These are phyloP conservation scores for Magnolia kwangsiensis DNA, from an alignment of 164 flowering plant species.

Conservation along the genomic window DNA sequence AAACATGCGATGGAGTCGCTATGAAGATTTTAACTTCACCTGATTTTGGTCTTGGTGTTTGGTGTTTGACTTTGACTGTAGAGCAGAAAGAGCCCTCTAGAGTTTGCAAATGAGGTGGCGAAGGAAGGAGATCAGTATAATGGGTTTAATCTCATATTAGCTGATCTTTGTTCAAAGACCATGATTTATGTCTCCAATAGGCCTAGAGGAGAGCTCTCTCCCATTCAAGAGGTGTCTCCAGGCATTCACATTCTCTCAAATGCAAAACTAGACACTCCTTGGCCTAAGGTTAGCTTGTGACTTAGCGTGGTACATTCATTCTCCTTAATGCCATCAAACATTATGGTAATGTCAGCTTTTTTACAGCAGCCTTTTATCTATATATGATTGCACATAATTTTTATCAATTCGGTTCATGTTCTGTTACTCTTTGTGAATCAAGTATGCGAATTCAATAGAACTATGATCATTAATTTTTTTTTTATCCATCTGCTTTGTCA, in stretches of 20 bases:
- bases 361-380: too few relatives aligned
- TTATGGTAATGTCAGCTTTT: too few relatives aligned
- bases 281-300: conserved; percentile 46
- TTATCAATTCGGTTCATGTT: neutral
- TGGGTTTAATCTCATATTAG: conserved; percentile 57
- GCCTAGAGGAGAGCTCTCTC: conserved; percentile 36
- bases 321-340: neutral
- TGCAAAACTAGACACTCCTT: conserved; percentile 50
- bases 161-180: conserved; percentile 39
- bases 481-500: neutral
- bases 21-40: neutral
- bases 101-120: conserved; percentile 44
- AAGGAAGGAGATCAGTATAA: conserved; percentile 44
- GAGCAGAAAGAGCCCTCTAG: conserved; percentile 48
- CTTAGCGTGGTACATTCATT: neutral
- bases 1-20: neutral
- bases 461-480: neutral
- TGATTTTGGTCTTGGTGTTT: neutral
- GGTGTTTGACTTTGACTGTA: conserved; percentile 14
- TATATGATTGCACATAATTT: too few relatives aligned
- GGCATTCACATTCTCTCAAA: conserved; percentile 64
- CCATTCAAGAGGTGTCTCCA: conserved; percentile 44
- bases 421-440: neutral
- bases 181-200: conserved; percentile 63
- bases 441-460: neutral